A percentile compares a stretch with the other conserved stretches of the same genome.
Conservation (phyloP, 2,329 filamentous ascomycete species). For the Sporothrix euskadiensis region DNA sequence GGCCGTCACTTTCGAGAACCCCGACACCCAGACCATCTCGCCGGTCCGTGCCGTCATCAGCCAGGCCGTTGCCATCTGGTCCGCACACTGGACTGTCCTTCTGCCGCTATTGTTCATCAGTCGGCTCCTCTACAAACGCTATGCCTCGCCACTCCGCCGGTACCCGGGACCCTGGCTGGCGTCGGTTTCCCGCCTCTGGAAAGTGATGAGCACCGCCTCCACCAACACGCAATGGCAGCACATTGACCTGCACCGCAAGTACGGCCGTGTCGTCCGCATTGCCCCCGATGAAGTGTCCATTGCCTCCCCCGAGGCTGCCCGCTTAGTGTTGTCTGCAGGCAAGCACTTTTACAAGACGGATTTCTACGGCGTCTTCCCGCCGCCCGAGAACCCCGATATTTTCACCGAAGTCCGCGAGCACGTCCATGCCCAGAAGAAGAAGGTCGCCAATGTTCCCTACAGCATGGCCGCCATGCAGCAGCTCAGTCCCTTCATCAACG, state of each 20-base stretch:
- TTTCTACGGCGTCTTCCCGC: constrained; percentile 57
- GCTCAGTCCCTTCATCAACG: constrained; percentile 53
- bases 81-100: constrained; percentile 38
- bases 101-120: constrained; percentile 36
- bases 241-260: constrained; percentile 48
- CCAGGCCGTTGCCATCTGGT: constrained; percentile 33
- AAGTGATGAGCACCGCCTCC: constrained; percentile 42
- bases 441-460: constrained; percentile 54
- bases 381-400: constrained; percentile 58
- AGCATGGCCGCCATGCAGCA: constrained; percentile 56
- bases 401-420: constrained; percentile 58
- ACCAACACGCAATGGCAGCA: constrained; percentile 48
- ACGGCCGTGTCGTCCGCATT: constrained; percentile 53
- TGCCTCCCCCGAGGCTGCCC: constrained; percentile 48
- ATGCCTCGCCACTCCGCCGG: constrained; percentile 41
- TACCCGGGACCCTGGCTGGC: constrained; percentile 42
- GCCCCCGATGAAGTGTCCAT: constrained; percentile 52
- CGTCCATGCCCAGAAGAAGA: constrained; percentile 58
- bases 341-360: constrained; percentile 56
- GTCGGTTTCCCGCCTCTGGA: constrained; percentile 46
- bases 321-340: constrained; percentile 50
- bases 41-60: constrained; percentile 34
- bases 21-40: constrained; percentile 36
- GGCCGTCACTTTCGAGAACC: constrained; percentile 19
- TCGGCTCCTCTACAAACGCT: constrained; percentile 39